Conservation (phyloP, 164 flowering plant genomes). For the Umbellularia californica region DNA sequence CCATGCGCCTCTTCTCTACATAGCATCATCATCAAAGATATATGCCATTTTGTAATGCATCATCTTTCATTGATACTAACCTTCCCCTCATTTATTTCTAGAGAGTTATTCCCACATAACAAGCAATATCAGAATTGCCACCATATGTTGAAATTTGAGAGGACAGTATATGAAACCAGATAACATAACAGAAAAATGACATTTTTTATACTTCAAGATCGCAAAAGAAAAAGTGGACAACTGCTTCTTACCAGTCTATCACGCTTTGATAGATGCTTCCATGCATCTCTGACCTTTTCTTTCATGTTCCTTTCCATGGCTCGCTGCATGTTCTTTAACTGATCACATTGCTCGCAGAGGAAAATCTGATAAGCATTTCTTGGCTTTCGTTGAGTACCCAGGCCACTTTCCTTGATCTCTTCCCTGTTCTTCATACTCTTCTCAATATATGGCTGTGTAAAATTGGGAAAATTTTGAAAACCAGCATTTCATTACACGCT, state of each 20-base stretch:
- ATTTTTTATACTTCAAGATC: background rate
- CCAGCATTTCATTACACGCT: background rate
- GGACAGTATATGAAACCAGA: background rate
- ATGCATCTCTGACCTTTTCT: slow-evolving; percentile 19
- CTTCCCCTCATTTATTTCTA: too few relatives aligned
- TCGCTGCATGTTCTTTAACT: slow-evolving; percentile 24
- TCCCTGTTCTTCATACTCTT: slow-evolving; percentile 29
- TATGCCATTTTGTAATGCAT: too few relatives aligned
- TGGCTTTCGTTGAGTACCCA: background rate
- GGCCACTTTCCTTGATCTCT: background rate
- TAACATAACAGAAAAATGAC: background rate
- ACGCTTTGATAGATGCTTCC: slow-evolving; percentile 32
- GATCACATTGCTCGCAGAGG: slow-evolving; percentile 23
- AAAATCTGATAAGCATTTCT: slow-evolving; percentile 33
- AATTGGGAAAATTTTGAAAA: background rate
- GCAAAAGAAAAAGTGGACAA: background rate
- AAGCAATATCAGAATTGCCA: too few relatives aligned
- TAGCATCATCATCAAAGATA: too few relatives aligned
- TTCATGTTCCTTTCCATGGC: slow-evolving; percentile 14
- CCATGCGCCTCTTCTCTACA: too few relatives aligned
- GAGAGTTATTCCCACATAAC: too few relatives aligned
- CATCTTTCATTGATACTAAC: too few relatives aligned
- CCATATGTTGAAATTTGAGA: too few relatives aligned
- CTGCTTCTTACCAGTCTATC: slow-evolving; percentile 26
- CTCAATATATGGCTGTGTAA: slow-evolving; percentile 40